phyloP scores from a whole-genome alignment of 2,329 filamentous ascomycete species.

The Scedosporium minutisporum region DNA sequence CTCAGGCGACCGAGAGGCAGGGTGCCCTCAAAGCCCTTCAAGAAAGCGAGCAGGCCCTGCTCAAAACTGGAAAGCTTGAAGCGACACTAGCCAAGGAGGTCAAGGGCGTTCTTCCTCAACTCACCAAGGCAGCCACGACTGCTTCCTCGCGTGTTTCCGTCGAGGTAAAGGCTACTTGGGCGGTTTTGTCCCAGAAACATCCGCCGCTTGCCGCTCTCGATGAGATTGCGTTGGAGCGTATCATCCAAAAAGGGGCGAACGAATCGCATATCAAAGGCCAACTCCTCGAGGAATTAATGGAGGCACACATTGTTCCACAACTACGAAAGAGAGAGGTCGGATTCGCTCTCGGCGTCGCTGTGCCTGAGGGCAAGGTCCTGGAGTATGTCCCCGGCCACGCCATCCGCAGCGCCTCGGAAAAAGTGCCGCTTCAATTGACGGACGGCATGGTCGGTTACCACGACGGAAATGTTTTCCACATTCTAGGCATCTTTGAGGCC shows the following conservation, averaged over 20 bases:
- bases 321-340: background rate
- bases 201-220: background rate
- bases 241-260: background rate
- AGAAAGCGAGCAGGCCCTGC: background rate
- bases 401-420: background rate
- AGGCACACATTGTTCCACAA: background rate
- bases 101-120: background rate
- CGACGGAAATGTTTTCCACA: background rate
- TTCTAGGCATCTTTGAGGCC: background rate
- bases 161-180: background rate
- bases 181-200: background rate
- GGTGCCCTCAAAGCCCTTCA: background rate
- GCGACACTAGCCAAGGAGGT: background rate
- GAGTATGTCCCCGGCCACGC: background rate
- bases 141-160: background rate
- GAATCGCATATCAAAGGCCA: background rate
- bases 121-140: background rate
- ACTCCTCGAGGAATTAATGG: background rate
- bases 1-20: background rate
- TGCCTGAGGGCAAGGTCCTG: background rate
- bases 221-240: background rate
- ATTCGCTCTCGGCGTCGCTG: background rate
- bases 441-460: background rate
- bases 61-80: background rate
- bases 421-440: background rate